Evolutionary conservation across 2,329 filamentous ascomycete species (phyloP).

Genomic region (Fusarium sp.): DNA sequence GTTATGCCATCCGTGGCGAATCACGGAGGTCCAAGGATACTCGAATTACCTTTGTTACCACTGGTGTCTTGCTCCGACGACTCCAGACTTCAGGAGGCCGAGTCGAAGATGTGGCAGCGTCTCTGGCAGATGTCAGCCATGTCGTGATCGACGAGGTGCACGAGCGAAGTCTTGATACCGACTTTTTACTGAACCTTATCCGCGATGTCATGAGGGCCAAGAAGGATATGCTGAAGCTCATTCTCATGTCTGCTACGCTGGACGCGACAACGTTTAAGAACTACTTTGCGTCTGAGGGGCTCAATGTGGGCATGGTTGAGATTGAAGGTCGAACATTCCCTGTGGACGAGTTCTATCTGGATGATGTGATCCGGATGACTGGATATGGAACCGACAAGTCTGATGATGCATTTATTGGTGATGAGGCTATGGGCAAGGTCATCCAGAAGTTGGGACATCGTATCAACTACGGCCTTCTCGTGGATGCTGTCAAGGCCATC

Average conservation of each 20-base stretch:
- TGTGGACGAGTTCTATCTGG: constrained; percentile 89
- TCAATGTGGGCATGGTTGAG: constrained; percentile 75
- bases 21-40: constrained; percentile 83
- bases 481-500: constrained; percentile 83
- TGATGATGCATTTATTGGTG: constrained; percentile 59
- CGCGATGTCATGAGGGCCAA: constrained; percentile 85
- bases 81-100: constrained; percentile 90
- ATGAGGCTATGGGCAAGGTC: constrained; percentile 73
- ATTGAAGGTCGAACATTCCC: constrained; percentile 92
- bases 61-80: constrained; percentile 91
- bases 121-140: constrained; percentile 91
- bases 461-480: constrained; percentile 92
- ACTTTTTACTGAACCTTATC: constrained; percentile 94
- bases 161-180: constrained; percentile 96
- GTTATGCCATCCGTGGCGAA: constrained; percentile 96
- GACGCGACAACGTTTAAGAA: constrained; percentile 76
- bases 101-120: constrained; percentile 82
- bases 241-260: constrained; percentile 98
- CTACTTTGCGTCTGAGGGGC: constrained; percentile 79
- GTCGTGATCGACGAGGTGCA: constrained; percentile 97
- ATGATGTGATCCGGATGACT: constrained; percentile 90
- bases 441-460: constrained; percentile 82
- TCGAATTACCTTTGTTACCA: constrained; percentile 98
- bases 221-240: constrained; percentile 86
- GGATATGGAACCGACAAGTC: constrained; percentile 71